Evolutionary conservation across 1,284 basidiomycete genomes (phyloP).

Genomic region (Cerrena zonata): DNA sequence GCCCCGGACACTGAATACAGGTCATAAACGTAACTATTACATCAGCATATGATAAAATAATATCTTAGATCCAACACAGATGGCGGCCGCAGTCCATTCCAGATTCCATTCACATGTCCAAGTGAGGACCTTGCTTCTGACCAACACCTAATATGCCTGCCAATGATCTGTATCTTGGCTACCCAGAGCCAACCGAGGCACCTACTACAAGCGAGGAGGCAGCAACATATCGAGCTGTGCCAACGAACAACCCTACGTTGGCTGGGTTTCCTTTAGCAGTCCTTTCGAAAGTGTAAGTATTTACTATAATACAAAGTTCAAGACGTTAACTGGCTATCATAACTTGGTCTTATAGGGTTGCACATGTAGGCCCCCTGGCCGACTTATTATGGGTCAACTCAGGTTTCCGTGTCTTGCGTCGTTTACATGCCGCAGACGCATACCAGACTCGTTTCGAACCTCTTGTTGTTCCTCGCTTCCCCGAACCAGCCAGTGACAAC

Average conservation of each 20-base stretch:
- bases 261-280: background rate
- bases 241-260: slow-evolving; percentile 3
- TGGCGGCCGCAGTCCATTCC: no score
- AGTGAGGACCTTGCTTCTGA: no score
- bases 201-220: background rate
- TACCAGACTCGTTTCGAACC: slow-evolving; percentile 3
- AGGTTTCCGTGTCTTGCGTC: background rate
- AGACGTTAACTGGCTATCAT: no score
- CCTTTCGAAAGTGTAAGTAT: slow-evolving; percentile 1
- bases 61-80: no score
- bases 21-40: no score
- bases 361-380: background rate
- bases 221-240: background rate
- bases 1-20: no score
- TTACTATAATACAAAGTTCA: no score
- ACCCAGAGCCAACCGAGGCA: slow-evolving; percentile 1
- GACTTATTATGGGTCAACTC: background rate
- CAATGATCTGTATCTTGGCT: background rate
- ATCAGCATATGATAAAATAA: no score
- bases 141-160: no score
- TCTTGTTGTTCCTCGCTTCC: background rate
- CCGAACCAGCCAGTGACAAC: background rate
- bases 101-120: no score
- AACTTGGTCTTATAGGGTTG: no score
- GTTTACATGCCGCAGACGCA: background rate